A percentile compares a stretch with the other conserved stretches of the same genome.
phyloP scores from a whole-genome alignment of 106 monocot species.

The Triglochin maritima region DNA sequence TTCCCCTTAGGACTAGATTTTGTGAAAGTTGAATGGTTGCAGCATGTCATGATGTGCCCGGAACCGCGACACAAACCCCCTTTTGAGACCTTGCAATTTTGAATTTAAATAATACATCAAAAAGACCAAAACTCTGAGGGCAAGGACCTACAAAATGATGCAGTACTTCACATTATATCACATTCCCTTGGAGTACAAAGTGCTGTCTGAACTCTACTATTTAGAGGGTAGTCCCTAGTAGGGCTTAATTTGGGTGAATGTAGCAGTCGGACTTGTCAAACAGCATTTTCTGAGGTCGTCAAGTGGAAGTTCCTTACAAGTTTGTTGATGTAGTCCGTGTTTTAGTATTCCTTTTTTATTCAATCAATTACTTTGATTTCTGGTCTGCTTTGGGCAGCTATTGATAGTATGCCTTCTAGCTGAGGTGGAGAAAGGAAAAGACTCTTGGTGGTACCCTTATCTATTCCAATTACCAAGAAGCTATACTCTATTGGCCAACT shows the following conservation, averaged over 20 bases:
- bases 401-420: conserved; percentile 71
- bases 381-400: conserved; percentile 34
- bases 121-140: too few relatives aligned
- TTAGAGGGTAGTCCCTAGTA: neutral
- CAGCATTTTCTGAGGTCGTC: neutral
- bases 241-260: neutral
- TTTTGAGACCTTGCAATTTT: too few relatives aligned
- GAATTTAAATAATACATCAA: too few relatives aligned
- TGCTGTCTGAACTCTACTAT: neutral
- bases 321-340: neutral
- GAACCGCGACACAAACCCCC: too few relatives aligned
- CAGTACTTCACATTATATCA: neutral
- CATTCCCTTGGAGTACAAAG: neutral
- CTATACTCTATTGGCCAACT: conserved; percentile 57
- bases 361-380: neutral
- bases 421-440: conserved; percentile 79
- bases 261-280: neutral
- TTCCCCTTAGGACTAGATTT: too few relatives aligned
- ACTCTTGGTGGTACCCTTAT: conserved; percentile 82
- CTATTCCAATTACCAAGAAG: conserved; percentile 50
- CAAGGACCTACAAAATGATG: too few relatives aligned
- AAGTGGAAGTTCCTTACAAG: neutral
- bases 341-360: neutral
- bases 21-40: too few relatives aligned
- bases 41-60: too few relatives aligned